Evolutionary conservation across 352 stramenopile species (phyloP), one percentile per base, ranked within the genome.

Genomic region (Pythium periplocum): DNA sequence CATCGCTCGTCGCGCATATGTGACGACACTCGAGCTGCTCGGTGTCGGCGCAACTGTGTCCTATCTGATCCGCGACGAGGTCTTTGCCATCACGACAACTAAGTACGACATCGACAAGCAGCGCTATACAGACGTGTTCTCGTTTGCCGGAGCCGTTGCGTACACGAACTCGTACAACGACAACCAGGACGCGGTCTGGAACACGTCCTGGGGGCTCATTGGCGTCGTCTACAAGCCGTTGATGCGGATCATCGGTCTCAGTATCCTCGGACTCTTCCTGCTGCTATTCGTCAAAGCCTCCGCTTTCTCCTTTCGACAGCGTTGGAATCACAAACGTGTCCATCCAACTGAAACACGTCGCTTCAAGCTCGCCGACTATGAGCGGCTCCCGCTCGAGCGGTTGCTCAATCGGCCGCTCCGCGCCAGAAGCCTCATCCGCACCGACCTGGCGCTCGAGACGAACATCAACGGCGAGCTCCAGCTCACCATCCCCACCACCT

Each of bases 91-190:
- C 17, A 56, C 44, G 7, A 52, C 61, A n/a, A 57, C 40, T 11
- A 68, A 71, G 39, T 71, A 57, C 36, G 59, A 7, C 2, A 9
- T 71, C 6, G 63, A 71, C 39, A 42, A 56, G 38, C 63, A 71
- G 59, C 63, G 63, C n/a, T 10, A 62, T n/a, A 59, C 56, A 8
- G 63, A 71, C 38, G 35, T 60, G 4, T 12, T 50, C 7, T 54
- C 59, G 1, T 71, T 71, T 42, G 26, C 45, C 2, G 57, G 45
- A 6, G 53, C 30, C 35, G 40, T 68, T 6, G 63, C 59, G 34
- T 53, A 59, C 31, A 55, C 48, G 12, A 71, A 71, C 51, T 60
- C 59, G 26, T 73, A 61, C 47, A 66, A 69, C 30, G 52, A 47
- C 45, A 48, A 61, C 3, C 52, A 62, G 10, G 56, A 73, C 9